phyloP scores from a whole-genome alignment of 805 yeast genomes.

The Candida mattraensis region DNA sequence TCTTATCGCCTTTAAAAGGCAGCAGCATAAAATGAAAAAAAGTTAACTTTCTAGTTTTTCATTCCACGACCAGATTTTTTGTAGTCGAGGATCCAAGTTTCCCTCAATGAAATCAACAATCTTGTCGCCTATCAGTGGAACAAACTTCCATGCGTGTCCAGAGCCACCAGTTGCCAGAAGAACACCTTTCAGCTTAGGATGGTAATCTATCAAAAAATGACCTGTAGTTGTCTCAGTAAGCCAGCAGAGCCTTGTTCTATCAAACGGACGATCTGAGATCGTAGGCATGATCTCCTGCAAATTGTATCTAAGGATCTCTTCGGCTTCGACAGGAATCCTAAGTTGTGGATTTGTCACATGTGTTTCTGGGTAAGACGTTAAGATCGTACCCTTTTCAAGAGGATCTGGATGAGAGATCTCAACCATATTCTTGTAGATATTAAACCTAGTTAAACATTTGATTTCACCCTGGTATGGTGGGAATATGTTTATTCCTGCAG shows the following conservation, averaged over 20 bases:
- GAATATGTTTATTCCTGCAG: slow-evolving; percentile 26
- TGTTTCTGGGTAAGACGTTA: slow-evolving; percentile 24
- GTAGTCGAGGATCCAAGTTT: slow-evolving; percentile 15
- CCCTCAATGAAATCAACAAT: slow-evolving; percentile 21
- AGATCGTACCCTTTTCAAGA: background rate
- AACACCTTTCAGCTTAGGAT: slow-evolving; percentile 21
- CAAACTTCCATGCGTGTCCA: slow-evolving; percentile 28
- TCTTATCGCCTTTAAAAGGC: no score
- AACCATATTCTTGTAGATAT: slow-evolving; percentile 24
- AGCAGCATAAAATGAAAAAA: no score
- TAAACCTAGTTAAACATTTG: slow-evolving; percentile 23
- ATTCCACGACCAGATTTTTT: slow-evolving; percentile 22
- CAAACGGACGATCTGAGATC: slow-evolving; percentile 21
- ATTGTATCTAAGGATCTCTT: slow-evolving; percentile 17
- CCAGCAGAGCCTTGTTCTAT: slow-evolving; percentile 27
- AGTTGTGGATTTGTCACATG: slow-evolving; percentile 16
- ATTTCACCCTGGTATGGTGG: slow-evolving; percentile 28
- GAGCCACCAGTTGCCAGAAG: slow-evolving; percentile 26
- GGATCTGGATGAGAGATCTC: slow-evolving; percentile 19
- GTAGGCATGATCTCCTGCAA: slow-evolving; percentile 24
- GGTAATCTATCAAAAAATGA: slow-evolving; percentile 22
- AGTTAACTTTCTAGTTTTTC: slow-evolving; percentile 18
- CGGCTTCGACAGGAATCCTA: slow-evolving; percentile 28
- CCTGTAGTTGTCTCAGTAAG: slow-evolving; percentile 24
- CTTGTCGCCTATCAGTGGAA: slow-evolving; percentile 25